These are phyloP conservation scores for Rhodotorula paludigena DNA, from an alignment of 768 basidiomycete species.

Conservation along the genomic window DNA sequence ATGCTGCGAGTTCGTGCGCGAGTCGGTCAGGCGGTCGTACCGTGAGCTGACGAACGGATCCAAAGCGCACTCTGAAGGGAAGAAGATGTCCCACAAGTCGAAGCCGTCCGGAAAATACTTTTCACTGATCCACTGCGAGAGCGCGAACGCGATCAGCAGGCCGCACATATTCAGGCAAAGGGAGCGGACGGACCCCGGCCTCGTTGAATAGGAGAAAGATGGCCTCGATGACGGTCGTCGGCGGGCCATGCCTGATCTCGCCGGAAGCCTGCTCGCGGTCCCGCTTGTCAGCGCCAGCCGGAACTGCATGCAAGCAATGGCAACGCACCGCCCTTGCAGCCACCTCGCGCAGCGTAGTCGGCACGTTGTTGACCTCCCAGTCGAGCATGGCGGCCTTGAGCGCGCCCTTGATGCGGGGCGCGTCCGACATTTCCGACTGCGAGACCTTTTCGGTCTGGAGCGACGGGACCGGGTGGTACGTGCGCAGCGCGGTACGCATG, in stretches of 20 bases:
- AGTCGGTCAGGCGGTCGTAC: too few species aligned
- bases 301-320: constrained; percentile 1
- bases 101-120: constrained; percentile 65
- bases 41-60: background rate
- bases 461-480: constrained; percentile 71
- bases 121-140: constrained; percentile 46
- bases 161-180: constrained; percentile 32
- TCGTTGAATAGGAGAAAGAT: constrained; percentile 68
- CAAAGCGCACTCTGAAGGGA: constrained; percentile 61
- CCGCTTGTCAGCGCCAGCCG: too few species aligned
- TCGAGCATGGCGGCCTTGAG: constrained; percentile 60
- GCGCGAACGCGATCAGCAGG: background rate
- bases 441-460: constrained; percentile 56
- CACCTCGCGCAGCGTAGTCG: constrained; percentile 59
- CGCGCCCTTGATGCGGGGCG: constrained; percentile 70
- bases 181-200: constrained; percentile 57
- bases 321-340: constrained; percentile 54
- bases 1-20: constrained; percentile 43
- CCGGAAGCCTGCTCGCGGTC: background rate
- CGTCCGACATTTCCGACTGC: constrained; percentile 67
- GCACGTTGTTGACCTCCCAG: constrained; percentile 55
- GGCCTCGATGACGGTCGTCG: constrained; percentile 68
- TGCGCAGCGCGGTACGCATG: constrained; percentile 70
- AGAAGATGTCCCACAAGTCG: constrained; percentile 72
- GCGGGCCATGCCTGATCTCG: constrained; percentile 57